A percentile compares a stretch with the other conserved stretches of the same genome.
Conservation (phyloP, 129 eudicot genomes). For the Saussurea involucrata region DNA sequence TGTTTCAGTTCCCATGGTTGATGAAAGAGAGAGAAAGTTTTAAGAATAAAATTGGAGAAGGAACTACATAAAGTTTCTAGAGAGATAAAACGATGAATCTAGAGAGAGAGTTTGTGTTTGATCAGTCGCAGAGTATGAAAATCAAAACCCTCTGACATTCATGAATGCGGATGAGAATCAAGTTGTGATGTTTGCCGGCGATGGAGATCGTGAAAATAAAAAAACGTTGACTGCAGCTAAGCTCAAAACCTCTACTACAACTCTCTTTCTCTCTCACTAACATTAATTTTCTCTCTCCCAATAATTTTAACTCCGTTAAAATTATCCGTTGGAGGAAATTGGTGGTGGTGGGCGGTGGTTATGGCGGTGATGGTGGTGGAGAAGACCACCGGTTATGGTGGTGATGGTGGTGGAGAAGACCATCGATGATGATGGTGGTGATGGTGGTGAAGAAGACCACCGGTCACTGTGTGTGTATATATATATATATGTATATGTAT, state of each 20-base stretch:
- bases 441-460: too few relatives aligned
- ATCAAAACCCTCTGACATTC: neutral
- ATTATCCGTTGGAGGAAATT: too few relatives aligned
- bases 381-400: too few relatives aligned
- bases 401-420: too few relatives aligned
- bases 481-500: too few relatives aligned
- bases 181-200: conserved; percentile 4
- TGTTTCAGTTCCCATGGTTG: conserved; percentile 39
- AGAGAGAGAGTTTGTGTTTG: neutral
- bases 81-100: conserved; percentile 26
- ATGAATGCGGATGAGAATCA: neutral
- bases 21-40: conserved; percentile 31
- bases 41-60: conserved; percentile 8
- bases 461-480: too few relatives aligned
- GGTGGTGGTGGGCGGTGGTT: too few relatives aligned
- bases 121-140: neutral
- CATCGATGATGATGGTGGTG: too few relatives aligned
- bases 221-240: conserved; percentile 31
- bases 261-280: neutral
- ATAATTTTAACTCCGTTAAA: too few relatives aligned
- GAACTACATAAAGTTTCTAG: conserved; percentile 19
- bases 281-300: conserved; percentile 23
- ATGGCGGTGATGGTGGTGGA: too few relatives aligned
- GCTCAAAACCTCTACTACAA: conserved; percentile 14
- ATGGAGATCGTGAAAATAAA: conserved; percentile 19